Evolutionary conservation across 2,329 filamentous ascomycete genomes (phyloP), one percentile per base, ranked within the genome.

Genomic region (Fusarium sp.): DNA sequence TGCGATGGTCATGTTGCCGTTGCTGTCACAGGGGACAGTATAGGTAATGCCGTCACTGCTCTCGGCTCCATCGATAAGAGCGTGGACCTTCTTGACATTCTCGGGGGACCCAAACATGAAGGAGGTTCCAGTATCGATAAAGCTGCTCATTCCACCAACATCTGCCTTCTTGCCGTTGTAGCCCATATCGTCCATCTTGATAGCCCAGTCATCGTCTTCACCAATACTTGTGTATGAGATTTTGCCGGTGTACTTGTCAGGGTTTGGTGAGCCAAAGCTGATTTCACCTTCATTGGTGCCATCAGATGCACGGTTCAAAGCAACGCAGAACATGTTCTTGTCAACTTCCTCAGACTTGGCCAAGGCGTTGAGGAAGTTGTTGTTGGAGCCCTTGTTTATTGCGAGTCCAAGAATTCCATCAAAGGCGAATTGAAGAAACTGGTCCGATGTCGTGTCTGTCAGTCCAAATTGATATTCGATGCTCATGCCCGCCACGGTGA

Each of bases 321-420:
- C 88, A 25, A 97, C 82, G 54, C 88, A 88, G 73, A 95, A 90
- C 20, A 95, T 77, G 74, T 92, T 93, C 7, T 86, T 75, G 15
- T 80, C 71, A 43, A 96, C 80, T 20, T 86, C 73, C 22, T 85
- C 83, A n/a, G 85, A 82, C 2, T 84, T 73, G 17, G 82, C 81
- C 44, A 96, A 78, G 3, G 84, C 80, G 39, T 90, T 82, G 75
- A 96, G 83, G 71, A 96, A 89, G 44, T 89, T 92, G 20, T 91
- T 86, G 7, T 85, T 85, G 35, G 81, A 82, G 4, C 85, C 85
- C 13, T 83, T 81, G 63, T 85, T 85, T 71, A 90, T 88, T 17
- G 92, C 91, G 23, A 97, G 80, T 6, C 93, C 94, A 4, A 97
- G 81, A 48, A 97, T 96, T 23, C 94, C 94, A 76, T 97, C 94